Conservation (phyloP, 1,284 basidiomycete genomes). For the Porogramme epimiltina region DNA sequence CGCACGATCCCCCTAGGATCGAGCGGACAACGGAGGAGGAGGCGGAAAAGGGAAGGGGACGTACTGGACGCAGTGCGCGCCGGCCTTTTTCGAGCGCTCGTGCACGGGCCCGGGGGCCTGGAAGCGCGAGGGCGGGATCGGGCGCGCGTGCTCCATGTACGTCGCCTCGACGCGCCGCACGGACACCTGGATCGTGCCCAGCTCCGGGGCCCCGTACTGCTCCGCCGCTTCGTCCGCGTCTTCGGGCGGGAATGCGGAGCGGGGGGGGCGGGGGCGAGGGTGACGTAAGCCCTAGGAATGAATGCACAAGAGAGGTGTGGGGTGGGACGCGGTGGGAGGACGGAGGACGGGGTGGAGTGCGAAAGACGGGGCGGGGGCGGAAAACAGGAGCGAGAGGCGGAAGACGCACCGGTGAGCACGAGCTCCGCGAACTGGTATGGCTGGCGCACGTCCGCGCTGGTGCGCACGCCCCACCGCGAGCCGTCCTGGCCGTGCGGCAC, state of each 20-base stretch:
- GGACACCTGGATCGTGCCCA: conserved; percentile 6
- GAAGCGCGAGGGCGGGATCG: neutral
- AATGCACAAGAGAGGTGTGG: too few relatives aligned
- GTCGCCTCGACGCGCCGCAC: neutral
- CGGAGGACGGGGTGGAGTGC: too few relatives aligned
- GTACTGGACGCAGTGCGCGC: conserved; percentile 21
- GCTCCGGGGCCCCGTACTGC: neutral
- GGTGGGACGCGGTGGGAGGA: neutral
- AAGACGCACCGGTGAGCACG: conserved; percentile 2
- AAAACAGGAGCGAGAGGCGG: too few relatives aligned
- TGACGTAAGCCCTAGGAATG: too few relatives aligned
- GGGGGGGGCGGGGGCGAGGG: neutral
- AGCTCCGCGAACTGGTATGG: conserved; percentile 8
- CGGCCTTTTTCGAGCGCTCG: conserved; percentile 24
- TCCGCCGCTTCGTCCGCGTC: conserved; percentile 4
- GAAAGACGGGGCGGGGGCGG: too few relatives aligned
- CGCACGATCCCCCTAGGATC: too few relatives aligned
- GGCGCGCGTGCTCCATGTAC: neutral
- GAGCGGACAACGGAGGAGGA: too few relatives aligned
- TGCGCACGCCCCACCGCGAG: neutral
- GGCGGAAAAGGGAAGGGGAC: neutral
- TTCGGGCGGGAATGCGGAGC: neutral
- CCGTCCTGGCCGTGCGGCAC: too few relatives aligned
- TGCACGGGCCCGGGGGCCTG: conserved; percentile 10
- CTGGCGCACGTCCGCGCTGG: conserved; percentile 1